Evolutionary conservation across 2,329 filamentous ascomycete genomes (phyloP), one percentile per base, ranked within the genome.

Genomic region (Neurospora sp.): DNA sequence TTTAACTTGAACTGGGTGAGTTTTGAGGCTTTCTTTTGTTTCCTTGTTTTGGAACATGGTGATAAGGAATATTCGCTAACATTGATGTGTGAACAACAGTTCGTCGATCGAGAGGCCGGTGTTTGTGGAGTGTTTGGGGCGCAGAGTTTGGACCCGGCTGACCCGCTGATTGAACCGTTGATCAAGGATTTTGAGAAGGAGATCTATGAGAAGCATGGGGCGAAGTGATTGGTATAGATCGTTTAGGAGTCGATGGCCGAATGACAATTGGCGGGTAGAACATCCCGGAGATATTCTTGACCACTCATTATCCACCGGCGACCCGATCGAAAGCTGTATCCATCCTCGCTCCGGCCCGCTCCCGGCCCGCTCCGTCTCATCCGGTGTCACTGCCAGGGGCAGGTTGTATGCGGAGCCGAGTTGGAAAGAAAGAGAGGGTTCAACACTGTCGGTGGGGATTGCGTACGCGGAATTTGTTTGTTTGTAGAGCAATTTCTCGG

Each of bases 91-190:
- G 17, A 28, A 10, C 33, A 39, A 38, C 41, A 75, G 75, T 75
- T 75, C 66, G 73, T 77, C 43, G 76, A 77, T 66, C 70, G 75
- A 23, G 70, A 71, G 38, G 71, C 74, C 0, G 75, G 76, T 1
- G 73, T 76, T 12, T 76, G 74, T 52, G 75, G 73, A 37, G 62
- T 74, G n/a, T 77, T 77, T 69, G 75, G 72, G 6, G 74, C 75
- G 15, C 75, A 77, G 71, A 40, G 75, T 15, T 3, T 70, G 57
- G 66, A 67, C 36, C 72, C 70, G 11, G 69, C 68, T 28, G 68
- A 71, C 67, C 71, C 71, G 6, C 11, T 67, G 17, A 69, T 71
- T 8, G 69, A 70, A 15, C 39, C 66, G 17, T 36, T 69, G 69
- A 70, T 72, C n/a, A 70, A 71, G 71, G 71, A 70, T 36, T 74